Base-by-base conservation (phyloP, 1,284 basidiomycete genomes). In the Bjerkandera adusta region DNA sequence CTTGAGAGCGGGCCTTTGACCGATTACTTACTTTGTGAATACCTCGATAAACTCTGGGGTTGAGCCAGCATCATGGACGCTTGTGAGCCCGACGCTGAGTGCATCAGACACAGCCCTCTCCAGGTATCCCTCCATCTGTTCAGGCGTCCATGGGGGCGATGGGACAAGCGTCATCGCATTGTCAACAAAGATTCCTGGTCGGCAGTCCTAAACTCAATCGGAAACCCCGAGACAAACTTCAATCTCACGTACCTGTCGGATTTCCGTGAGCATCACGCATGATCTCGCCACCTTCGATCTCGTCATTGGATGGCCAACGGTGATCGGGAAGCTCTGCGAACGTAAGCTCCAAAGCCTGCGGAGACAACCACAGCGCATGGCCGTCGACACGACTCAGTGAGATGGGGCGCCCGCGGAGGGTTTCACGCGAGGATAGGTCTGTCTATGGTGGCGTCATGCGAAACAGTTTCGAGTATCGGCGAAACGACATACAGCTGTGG, bases 291-390 rank as follows among this genome's bases (percentile, higher is more conserved):
- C 93, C 93, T 6, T 83, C 75, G 0, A 92, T 75, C 10, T 75
- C 62, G 8, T 71, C 59, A 0, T 81, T 81, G 1, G 84, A 68
- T 1, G 72, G 59, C 1, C 73, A 76, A 59, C 42, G 32, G 29
- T 49, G 42, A 10, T 47, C 49, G 1, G 57, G 55, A 4, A 60
- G 51, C 10, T 52, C 46, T 2, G 47, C 36, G 2, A 47, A 16
- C 2, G 90, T 74, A 12, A 82, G 58, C 13, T 80, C 74, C 3
- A 95, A 66, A 0, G 89, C 80, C 1, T 76, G 69, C 24, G 75
- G 69, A 6, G 89, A 92, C 4, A 94, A 84, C 93, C 93, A 97
- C 13, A 78, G 68, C 0, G 91, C 92, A 60, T 97, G 93, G 0
- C 76, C 82, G 58, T 97, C 93, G 2, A 94, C 77, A 18, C 92